Base-by-base conservation (phyloP, 2,329 filamentous ascomycete species). In the Akanthomyces lecanii region DNA sequence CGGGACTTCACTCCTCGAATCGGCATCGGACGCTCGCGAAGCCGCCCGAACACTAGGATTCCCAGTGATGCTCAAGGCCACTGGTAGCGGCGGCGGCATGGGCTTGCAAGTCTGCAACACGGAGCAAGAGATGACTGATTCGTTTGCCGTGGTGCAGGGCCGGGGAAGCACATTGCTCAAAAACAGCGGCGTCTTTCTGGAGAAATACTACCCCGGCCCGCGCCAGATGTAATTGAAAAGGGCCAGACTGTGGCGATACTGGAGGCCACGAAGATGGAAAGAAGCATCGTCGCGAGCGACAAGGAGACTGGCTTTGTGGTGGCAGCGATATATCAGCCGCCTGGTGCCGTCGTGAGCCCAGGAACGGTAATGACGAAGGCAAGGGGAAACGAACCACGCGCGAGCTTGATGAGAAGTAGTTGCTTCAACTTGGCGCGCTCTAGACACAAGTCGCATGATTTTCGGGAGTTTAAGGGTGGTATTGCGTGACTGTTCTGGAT, bases 191-290 rank as follows among this genome's bases (percentile, higher is more conserved):
- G 72, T 69, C 38, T 69, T 79, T 57, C 55, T 78, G 16, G 76
- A 78, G 61, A 74, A 74, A 44, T 78, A 74, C 57, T 70, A 76
- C 25, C 68, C 75, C 42, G 66, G 64, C 21, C 70, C 70, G 33
- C 74, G 77, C 44, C 79, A 82, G 62, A 70, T 81, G 33, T 36
- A 2, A 36, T 36, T 36, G 8, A 76, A 18, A 71, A 76, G 8
- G 77, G 77, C 8, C 75, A 82, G 33, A 69, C 76, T 0, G 75
- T 80, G 1, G 72, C 76, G 1, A 78, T 84, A 3, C 71, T 85
- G 4, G 82, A 85, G 63, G 82, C 82, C 0, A 85, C 85, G 82
- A 85, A 85, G 70, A 78, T 85, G 74, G 83, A 85, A 66, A 82
- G 85, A 62, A 74, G 75, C 11, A 76, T 82, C 74, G 25, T 18